A percentile compares a stretch with the other conserved stretches of the same genome.
phyloP scores from a whole-genome alignment of 2,329 filamentous ascomycete species.

The Trichoderma guizhouense region DNA sequence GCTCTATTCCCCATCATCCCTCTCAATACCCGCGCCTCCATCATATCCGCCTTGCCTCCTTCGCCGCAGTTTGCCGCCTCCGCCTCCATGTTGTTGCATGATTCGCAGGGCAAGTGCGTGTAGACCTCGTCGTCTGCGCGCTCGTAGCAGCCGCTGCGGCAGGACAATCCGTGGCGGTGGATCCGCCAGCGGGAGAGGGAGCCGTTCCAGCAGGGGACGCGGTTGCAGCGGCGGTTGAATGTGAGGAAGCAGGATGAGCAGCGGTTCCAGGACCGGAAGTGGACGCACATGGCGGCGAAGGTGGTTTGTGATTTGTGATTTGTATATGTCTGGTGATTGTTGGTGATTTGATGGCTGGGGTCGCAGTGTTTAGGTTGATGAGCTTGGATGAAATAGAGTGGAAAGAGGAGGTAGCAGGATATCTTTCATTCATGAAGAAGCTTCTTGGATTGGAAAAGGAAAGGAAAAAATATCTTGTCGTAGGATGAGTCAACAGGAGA shows the following conservation, averaged over 20 bases:
- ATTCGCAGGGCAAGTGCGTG: conserved; percentile 2
- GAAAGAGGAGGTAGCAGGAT: neutral
- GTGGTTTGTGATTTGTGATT: neutral
- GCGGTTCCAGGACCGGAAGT: conserved; percentile 20
- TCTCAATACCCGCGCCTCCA: neutral
- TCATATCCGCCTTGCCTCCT: neutral
- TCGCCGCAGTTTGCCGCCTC: neutral
- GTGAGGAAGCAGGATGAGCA: conserved; percentile 21
- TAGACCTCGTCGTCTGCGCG: conserved; percentile 18
- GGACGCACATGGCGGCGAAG: conserved; percentile 20
- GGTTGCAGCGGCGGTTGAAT: conserved; percentile 20
- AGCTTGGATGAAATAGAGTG: neutral
- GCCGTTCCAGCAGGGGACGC: conserved; percentile 24
- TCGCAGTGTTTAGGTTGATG: neutral
- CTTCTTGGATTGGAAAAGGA: neutral
- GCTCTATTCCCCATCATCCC: neutral
- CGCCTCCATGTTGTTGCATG: neutral
- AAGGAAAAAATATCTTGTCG: neutral
- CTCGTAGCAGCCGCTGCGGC: conserved; percentile 18
- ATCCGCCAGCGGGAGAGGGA: conserved; percentile 11
- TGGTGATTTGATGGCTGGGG: neutral
- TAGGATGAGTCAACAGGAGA: neutral
- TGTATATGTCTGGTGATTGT: neutral
- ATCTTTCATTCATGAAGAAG: neutral
- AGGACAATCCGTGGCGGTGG: conserved; percentile 20